phyloP scores from a whole-genome alignment of 805 yeast species.

The Nakazawaea wickerhamii region DNA sequence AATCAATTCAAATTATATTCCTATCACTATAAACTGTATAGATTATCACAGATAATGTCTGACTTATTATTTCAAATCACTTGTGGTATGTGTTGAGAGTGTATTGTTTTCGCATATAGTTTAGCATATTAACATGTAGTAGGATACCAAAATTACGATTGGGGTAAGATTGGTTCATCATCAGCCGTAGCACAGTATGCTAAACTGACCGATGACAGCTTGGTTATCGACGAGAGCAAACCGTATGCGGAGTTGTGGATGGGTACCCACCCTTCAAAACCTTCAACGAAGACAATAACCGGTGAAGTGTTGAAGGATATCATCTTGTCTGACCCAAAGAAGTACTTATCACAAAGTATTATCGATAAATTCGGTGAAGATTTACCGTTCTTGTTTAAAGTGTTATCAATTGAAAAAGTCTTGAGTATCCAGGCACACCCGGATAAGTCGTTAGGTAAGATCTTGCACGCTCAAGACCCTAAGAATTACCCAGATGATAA shows the following conservation, averaged over 20 bases:
- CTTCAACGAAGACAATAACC: slow-evolving; percentile 54
- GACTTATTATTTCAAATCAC: slow-evolving; percentile 25
- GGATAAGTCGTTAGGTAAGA: slow-evolving; percentile 76
- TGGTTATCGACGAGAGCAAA: slow-evolving; percentile 59
- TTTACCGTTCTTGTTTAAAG: slow-evolving; percentile 91
- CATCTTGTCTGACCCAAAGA: slow-evolving; percentile 52
- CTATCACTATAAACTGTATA: too few species aligned
- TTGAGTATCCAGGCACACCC: slow-evolving; percentile 97
- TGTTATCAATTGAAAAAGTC: slow-evolving; percentile 87
- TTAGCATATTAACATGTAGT: neutral
- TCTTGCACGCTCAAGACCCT: slow-evolving; percentile 78
- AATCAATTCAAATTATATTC: too few species aligned
- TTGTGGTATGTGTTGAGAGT: slow-evolving; percentile 23
- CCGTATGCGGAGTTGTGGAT: slow-evolving; percentile 99
- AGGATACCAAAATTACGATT: slow-evolving; percentile 34
- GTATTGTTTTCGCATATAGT: neutral
- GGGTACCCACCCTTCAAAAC: slow-evolving; percentile 96
- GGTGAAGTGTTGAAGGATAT: slow-evolving; percentile 63
- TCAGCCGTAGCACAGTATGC: slow-evolving; percentile 92
- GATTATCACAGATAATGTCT: too few species aligned
- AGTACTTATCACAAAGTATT: slow-evolving; percentile 53
- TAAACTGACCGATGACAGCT: slow-evolving; percentile 54
- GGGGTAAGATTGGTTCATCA: slow-evolving; percentile 68
- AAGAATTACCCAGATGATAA: slow-evolving; percentile 94
- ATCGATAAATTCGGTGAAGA: slow-evolving; percentile 67